Evolutionary conservation across 73 alveolate species (phyloP), one percentile per base, ranked within the genome.

Genomic region (Paramecium octaurelia): DNA sequence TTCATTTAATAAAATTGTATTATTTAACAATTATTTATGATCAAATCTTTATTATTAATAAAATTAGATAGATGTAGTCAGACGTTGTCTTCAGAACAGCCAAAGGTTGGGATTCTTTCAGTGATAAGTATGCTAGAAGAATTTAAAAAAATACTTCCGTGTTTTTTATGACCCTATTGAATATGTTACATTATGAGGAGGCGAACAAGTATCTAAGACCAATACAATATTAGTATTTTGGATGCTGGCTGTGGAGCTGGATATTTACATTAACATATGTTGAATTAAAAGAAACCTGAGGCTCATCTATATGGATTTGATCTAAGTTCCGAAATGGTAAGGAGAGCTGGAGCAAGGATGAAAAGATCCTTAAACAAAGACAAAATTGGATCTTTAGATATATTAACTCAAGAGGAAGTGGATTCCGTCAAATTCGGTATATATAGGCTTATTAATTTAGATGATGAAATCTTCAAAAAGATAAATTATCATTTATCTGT

Each of bases 241-340:
- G 91, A 80, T 23, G 91, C 91, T 11, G 91, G 91, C 5, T 80
- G 91, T 80, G 91, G 91, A n/a, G 91, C 64, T 20, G 91, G 91
- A 21, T 80, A 44, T 10, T 35, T 80, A 18, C 91, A 80, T 80
- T 43, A 40, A 27, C 57, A 43, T 23, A 80, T 80, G 70, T n/a
- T 43, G 3, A 27, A 48, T 46, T 24, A 48, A 35, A 80, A 42
- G 75, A 31, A 42, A 24, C 24, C 23, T 9, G 75, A 46, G 18
- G 36, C 76, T 43, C 91, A 80, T 24, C 31, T 80, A 8, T 43
- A 23, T 40, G 91, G 75, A 42, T 42, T 80, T 80, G 91, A 80
- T 80, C 18, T 80, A 11, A 42, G 76, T 43, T 24, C 76, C 11
- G 12, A 80, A 20, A 80, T 80, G 91, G 91, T 80, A 8, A 2